Conservation (phyloP, 768 basidiomycete species). For the Filobasidium wieringae region DNA sequence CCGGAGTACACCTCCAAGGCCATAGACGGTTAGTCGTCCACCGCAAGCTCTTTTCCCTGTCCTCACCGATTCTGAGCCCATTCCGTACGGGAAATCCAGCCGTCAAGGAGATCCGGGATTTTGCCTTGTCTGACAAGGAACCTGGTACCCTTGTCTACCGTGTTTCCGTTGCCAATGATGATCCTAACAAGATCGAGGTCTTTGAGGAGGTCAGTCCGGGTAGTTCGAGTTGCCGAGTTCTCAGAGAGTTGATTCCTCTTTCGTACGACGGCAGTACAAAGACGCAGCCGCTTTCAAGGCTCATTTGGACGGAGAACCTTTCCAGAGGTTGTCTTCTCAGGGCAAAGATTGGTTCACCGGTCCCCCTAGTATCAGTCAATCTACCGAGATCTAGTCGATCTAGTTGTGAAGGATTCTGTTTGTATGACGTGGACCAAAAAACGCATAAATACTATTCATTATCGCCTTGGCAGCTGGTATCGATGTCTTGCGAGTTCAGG, state of each 20-base stretch:
- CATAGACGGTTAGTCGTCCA: conserved; percentile 1
- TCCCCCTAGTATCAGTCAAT: neutral
- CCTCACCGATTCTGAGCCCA: neutral
- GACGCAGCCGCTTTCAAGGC: conserved; percentile 1
- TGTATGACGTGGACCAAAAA: too few species aligned
- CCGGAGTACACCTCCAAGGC: conserved; percentile 3
- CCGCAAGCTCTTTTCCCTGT: neutral
- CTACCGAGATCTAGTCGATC: neutral
- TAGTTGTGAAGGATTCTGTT: too few species aligned
- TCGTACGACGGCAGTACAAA: conserved; percentile 4
- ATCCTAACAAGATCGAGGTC: conserved; percentile 4
- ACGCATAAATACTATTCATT: too few species aligned
- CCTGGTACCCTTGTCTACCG: conserved; percentile 8
- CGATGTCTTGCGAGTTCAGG: too few species aligned
- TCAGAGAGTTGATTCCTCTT: too few species aligned
- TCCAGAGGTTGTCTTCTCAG: conserved; percentile 5
- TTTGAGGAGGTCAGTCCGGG: conserved; percentile 10
- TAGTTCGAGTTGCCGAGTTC: neutral
- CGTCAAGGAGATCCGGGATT: neutral
- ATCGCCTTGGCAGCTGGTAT: too few species aligned
- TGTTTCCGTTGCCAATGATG: neutral
- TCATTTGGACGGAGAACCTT: conserved; percentile 1
- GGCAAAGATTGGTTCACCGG: neutral
- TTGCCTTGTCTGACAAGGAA: conserved; percentile 4
- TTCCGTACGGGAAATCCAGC: neutral